A percentile compares a stretch with the other conserved stretches of the same genome.
Conservation (phyloP, 257 asterid genomes). For the Solanum peruvianum region DNA sequence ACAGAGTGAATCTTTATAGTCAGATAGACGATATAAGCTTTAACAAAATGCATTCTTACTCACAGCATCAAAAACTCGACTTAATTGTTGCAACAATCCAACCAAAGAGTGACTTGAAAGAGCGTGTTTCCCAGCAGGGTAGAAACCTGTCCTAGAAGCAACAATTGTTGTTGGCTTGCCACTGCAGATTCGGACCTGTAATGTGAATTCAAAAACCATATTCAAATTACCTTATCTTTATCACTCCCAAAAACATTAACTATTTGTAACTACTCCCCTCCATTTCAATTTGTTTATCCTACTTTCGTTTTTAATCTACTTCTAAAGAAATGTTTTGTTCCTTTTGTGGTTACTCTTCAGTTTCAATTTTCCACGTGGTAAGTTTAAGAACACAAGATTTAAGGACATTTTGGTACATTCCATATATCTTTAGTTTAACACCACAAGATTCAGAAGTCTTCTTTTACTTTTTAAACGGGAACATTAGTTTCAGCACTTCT, state of each 20-base stretch:
- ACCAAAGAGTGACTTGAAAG: conserved; percentile 58
- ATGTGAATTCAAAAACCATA: neutral
- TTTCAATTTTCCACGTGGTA: neutral
- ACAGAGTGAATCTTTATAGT: neutral
- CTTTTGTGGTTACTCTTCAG: neutral
- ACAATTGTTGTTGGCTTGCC: conserved; percentile 80
- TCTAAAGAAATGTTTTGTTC: too few relatives aligned
- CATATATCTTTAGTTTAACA: neutral
- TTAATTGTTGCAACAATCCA: conserved; percentile 65
- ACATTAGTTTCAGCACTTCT: neutral
- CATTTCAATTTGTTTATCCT: neutral
- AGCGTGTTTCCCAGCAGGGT: conserved; percentile 58
- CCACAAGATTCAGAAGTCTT: neutral
- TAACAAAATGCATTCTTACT: conserved; percentile 8
- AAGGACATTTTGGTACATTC: too few relatives aligned
- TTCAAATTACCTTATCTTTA: neutral
- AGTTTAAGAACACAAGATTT: neutral
- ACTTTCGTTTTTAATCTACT: neutral
- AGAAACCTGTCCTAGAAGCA: conserved; percentile 63
- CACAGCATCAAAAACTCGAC: conserved; percentile 62
- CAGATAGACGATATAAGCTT: neutral
- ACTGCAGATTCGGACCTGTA: conserved; percentile 62
- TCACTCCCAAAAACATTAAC: neutral
- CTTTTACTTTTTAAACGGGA: neutral
- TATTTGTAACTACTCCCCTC: neutral